Evolutionary conservation across 305 asterid genomes (phyloP).

Genomic region (Solanum hybrid): DNA sequence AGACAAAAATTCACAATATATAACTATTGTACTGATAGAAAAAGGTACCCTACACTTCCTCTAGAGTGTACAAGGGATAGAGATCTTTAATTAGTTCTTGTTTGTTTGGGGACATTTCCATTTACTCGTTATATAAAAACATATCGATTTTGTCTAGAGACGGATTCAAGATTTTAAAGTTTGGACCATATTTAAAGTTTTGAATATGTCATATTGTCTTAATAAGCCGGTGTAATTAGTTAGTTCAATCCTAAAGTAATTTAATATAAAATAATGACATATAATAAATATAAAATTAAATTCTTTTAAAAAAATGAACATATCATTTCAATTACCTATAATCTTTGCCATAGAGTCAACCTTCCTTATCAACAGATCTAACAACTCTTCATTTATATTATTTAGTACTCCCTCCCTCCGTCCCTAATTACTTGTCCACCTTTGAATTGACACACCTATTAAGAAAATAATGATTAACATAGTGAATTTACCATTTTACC

Average conservation of each 20-base stretch:
- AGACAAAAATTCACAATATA: constrained; percentile 24
- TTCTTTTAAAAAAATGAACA: background rate
- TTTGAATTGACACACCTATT: too few relatives aligned
- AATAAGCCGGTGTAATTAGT: background rate
- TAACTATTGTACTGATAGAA: constrained; percentile 27
- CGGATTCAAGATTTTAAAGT: background rate
- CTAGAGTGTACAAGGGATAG: constrained; percentile 24
- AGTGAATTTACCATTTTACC: too few relatives aligned
- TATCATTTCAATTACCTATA: background rate
- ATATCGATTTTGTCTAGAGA: background rate
- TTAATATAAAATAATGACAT: too few relatives aligned
- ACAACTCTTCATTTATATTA: background rate
- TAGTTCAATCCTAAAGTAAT: background rate
- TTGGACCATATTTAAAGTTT: background rate
- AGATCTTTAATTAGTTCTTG: constrained; percentile 8
- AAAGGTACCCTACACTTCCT: constrained; percentile 16
- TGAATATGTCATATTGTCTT: background rate
- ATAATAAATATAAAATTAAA: background rate
- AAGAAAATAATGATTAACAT: too few relatives aligned
- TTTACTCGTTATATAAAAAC: background rate
- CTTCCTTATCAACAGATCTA: background rate
- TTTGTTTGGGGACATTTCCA: background rate
- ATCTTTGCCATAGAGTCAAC: background rate
- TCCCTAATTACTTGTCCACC: too few relatives aligned
- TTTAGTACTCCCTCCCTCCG: too few relatives aligned